These are phyloP conservation scores for Microstroma glucosiphilum DNA, from an alignment of 1,284 basidiomycete species.

Conservation along the genomic window DNA sequence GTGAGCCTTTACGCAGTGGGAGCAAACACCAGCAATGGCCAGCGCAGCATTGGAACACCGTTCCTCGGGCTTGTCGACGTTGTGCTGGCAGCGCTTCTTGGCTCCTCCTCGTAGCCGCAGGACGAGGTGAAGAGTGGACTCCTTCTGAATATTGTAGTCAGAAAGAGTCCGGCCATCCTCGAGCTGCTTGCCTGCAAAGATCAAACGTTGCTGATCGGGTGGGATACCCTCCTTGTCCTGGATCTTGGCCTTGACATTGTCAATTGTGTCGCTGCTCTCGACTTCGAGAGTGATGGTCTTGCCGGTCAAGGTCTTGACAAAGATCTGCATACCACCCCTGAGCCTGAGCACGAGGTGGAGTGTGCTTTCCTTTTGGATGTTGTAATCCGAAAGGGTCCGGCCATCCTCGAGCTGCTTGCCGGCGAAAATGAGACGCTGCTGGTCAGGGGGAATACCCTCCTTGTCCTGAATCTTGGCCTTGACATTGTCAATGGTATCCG, in stretches of 20 bases:
- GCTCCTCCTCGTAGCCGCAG: constrained; percentile 42
- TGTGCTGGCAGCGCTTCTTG: constrained; percentile 8
- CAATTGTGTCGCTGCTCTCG: constrained; percentile 83
- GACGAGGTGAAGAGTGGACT: constrained; percentile 43
- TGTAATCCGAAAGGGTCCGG: constrained; percentile 54
- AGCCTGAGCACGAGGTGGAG: constrained; percentile 89
- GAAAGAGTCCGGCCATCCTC: constrained; percentile 54
- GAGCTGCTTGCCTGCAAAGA: constrained; percentile 55
- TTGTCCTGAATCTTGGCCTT: constrained; percentile 54
- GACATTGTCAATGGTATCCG: constrained; percentile 62
- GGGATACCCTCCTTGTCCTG: constrained; percentile 51
- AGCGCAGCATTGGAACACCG: constrained; percentile 49
- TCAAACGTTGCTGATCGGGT: constrained; percentile 54
- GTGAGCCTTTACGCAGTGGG: constrained; percentile 48
- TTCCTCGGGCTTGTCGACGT: constrained; percentile 21
- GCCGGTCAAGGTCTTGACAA: constrained; percentile 72
- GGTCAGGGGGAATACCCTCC: constrained; percentile 48
- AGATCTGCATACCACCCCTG: constrained; percentile 60
- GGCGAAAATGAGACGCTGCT: constrained; percentile 48
- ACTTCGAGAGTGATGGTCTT: constrained; percentile 95
- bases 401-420: constrained; percentile 50
- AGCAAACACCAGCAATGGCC: constrained; percentile 48
- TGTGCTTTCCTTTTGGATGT: constrained; percentile 98
- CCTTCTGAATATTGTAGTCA: constrained; percentile 53
- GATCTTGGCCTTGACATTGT: constrained; percentile 61